Conservation (phyloP, 345 rosid genomes). For the Luvunga scandens region DNA sequence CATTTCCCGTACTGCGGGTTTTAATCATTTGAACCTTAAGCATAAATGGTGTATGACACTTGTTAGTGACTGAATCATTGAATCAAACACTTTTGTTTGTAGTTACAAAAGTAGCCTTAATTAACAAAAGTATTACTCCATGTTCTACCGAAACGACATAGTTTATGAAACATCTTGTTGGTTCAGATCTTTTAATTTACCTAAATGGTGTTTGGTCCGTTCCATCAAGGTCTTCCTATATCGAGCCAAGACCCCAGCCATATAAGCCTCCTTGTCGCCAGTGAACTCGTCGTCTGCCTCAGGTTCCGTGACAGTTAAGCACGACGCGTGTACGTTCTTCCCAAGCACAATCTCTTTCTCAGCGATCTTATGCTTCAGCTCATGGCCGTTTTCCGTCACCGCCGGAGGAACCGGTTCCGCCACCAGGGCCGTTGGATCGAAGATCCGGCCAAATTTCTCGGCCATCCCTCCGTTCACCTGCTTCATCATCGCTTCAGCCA, state of each 20-base stretch:
- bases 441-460: conserved; percentile 31
- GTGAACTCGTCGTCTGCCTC: conserved; percentile 82
- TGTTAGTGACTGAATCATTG: neutral
- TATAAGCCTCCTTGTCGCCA: conserved; percentile 91
- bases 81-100: neutral
- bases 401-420: conserved; percentile 51
- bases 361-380: neutral
- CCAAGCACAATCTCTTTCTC: conserved; percentile 76
- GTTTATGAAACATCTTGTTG: neutral
- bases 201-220: conserved; percentile 78
- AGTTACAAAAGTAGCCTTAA: neutral
- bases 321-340: conserved; percentile 73
- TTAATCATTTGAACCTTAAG: too few relatives aligned
- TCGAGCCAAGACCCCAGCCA: conserved; percentile 93
- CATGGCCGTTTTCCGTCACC: conserved; percentile 15
- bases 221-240: conserved; percentile 73
- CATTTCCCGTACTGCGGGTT: neutral
- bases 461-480: conserved; percentile 12
- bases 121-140: too few relatives aligned
- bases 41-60: neutral
- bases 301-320: conserved; percentile 85
- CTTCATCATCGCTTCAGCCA: neutral
- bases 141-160: neutral
- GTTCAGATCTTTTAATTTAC: conserved; percentile 24
- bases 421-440: conserved; percentile 45